Evolutionary conservation across 2,329 filamentous ascomycete species (phyloP).

Genomic region (Lithohypha guttulata): DNA sequence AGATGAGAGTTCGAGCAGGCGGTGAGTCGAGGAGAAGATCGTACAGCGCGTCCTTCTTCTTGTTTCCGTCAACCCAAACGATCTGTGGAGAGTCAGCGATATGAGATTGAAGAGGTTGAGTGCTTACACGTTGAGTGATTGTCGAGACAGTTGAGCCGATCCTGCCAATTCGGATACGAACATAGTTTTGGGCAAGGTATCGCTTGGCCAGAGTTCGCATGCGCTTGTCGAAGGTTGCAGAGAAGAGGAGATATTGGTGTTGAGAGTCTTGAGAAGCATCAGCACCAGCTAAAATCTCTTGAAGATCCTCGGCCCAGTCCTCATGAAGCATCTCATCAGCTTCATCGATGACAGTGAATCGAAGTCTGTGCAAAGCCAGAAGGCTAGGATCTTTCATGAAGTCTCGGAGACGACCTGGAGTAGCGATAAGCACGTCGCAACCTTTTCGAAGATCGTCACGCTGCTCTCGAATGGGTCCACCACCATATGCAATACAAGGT

Average conservation of each 20-base stretch:
- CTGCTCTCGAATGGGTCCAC: constrained; percentile 61
- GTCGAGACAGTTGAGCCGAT: constrained; percentile 73
- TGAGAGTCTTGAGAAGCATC: constrained; percentile 67
- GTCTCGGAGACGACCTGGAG: constrained; percentile 75
- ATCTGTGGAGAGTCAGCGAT: constrained; percentile 35
- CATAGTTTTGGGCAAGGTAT: constrained; percentile 61
- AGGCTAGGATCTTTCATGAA: constrained; percentile 59
- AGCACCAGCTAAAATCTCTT: constrained; percentile 65
- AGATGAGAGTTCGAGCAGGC: constrained; percentile 73
- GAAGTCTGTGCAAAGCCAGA: constrained; percentile 63
- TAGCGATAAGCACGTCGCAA: constrained; percentile 80
- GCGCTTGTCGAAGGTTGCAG: constrained; percentile 79
- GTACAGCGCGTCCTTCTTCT: constrained; percentile 61
- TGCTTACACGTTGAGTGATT: constrained; percentile 57
- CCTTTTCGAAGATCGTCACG: constrained; percentile 64
- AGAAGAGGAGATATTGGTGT: constrained; percentile 71
- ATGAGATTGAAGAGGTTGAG: background rate
- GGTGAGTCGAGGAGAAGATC: constrained; percentile 60
- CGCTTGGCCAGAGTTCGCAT: constrained; percentile 66
- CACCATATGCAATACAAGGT: constrained; percentile 81
- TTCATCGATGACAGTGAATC: constrained; percentile 79
- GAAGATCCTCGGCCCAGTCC: constrained; percentile 69
- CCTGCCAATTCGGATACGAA: constrained; percentile 78
- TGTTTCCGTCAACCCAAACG: constrained; percentile 51
- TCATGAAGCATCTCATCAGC: constrained; percentile 80